Percentiles rank a stretch among this genome's conserved stretches.
Conservation (phyloP, 2,329 filamentous ascomycete genomes). For the Ophiostoma ulmi region DNA sequence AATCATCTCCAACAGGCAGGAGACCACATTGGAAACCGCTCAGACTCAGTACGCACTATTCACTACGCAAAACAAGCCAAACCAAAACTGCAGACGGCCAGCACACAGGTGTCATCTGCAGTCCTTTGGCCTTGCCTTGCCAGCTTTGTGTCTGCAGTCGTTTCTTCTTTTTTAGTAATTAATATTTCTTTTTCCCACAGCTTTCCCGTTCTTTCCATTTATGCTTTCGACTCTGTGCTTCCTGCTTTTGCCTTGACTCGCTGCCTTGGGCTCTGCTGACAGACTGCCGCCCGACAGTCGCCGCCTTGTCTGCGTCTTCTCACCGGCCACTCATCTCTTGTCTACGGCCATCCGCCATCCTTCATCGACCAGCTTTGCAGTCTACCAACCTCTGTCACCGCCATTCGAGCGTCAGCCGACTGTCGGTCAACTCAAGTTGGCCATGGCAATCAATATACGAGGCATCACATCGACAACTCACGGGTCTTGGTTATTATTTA, state of each 20-base stretch:
- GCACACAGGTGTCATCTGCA: neutral
- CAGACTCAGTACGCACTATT: neutral
- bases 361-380: neutral
- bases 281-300: no score
- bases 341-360: neutral
- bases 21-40: neutral
- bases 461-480: no score
- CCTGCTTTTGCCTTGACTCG: neutral
- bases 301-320: no score
- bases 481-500: no score
- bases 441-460: neutral
- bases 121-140: neutral
- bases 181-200: neutral
- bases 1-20: no score
- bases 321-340: no score
- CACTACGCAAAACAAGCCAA: neutral
- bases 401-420: neutral
- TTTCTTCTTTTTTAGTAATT: neutral
- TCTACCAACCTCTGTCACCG: neutral
- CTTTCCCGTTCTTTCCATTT: neutral
- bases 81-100: no score
- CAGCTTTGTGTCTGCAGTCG: neutral
- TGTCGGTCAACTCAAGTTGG: neutral
- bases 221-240: neutral
- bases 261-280: no score